Evolutionary conservation across 2,329 filamentous ascomycete genomes (phyloP).

Genomic region (Reticulascus tulasneorum): DNA sequence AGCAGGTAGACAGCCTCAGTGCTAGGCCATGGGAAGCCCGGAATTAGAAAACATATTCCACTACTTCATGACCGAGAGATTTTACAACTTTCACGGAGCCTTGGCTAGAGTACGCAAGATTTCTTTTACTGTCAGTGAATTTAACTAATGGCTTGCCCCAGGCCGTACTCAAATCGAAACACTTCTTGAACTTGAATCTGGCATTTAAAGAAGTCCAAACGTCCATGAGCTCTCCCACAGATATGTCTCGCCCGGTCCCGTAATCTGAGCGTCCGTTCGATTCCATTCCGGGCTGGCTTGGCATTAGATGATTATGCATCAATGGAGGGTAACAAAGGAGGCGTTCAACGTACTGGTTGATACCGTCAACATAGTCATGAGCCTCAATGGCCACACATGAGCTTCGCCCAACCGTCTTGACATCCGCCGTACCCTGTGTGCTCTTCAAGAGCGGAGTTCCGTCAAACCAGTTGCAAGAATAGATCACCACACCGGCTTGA

Average conservation of each 20-base stretch:
- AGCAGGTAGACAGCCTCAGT: no score
- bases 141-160: no score
- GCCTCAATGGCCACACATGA: constrained; percentile 74
- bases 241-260: constrained; percentile 35
- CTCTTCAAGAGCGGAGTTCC: constrained; percentile 50
- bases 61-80: no score
- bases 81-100: no score
- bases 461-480: constrained; percentile 59
- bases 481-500: constrained; percentile 68
- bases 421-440: constrained; percentile 49
- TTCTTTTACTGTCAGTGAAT: no score
- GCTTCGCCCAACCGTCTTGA: constrained; percentile 50
- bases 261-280: constrained; percentile 34
- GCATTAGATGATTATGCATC: no score
- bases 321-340: no score
- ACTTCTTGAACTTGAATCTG: no score
- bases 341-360: constrained; percentile 60
- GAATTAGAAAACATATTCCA: no score
- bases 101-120: no score
- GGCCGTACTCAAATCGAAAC: no score
- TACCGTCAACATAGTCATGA: constrained; percentile 73
- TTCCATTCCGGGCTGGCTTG: constrained; percentile 39
- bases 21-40: no score
- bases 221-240: constrained; percentile 42
- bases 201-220: constrained; percentile 31